These are phyloP conservation scores for Metschnikowia rubicola DNA, from an alignment of 805 yeast genomes.

Conservation along the genomic window DNA sequence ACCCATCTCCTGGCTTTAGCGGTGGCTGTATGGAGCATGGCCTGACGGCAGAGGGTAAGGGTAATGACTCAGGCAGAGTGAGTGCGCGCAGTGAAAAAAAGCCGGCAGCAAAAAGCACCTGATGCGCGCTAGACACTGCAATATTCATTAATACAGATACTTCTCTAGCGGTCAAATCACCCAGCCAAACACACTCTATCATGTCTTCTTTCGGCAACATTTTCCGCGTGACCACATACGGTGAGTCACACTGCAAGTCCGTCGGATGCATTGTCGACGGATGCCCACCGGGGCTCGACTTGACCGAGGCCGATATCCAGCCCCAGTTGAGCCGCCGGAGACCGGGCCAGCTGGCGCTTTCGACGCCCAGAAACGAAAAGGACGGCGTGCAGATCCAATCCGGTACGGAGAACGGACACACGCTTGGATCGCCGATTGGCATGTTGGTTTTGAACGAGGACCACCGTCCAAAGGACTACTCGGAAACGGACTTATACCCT, in stretches of 20 bases:
- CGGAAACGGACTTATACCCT: constrained; percentile 92
- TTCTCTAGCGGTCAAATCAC: too few relatives aligned
- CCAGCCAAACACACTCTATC: not conserved
- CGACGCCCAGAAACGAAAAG: constrained; percentile 95
- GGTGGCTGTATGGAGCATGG: too few relatives aligned
- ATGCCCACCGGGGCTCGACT: constrained; percentile 89
- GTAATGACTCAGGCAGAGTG: too few relatives aligned
- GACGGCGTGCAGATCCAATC: constrained; percentile 90
- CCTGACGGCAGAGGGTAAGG: too few relatives aligned
- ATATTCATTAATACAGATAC: not conserved
- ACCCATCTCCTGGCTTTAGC: too few relatives aligned
- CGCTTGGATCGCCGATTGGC: constrained; percentile 93
- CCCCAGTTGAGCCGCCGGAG: constrained; percentile 96
- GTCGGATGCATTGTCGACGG: constrained; percentile 99
- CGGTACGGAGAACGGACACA: constrained; percentile 86
- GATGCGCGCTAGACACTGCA: not conserved
- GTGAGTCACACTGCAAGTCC: constrained; percentile 95
- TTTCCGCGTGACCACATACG: constrained; percentile 84
- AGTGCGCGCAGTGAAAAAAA: too few relatives aligned
- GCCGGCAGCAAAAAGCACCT: too few relatives aligned
- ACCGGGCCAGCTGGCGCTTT: constrained; percentile 90
- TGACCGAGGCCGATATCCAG: constrained; percentile 85
- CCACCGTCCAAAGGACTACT: constrained; percentile 94
- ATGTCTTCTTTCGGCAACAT: constrained; percentile 44
- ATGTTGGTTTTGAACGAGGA: constrained; percentile 92